Percentiles rank a stretch among this genome's conserved stretches.
Evolutionary conservation across 805 yeast genomes (phyloP).

Genomic region (Kodamaea hsintzibuensis): DNA sequence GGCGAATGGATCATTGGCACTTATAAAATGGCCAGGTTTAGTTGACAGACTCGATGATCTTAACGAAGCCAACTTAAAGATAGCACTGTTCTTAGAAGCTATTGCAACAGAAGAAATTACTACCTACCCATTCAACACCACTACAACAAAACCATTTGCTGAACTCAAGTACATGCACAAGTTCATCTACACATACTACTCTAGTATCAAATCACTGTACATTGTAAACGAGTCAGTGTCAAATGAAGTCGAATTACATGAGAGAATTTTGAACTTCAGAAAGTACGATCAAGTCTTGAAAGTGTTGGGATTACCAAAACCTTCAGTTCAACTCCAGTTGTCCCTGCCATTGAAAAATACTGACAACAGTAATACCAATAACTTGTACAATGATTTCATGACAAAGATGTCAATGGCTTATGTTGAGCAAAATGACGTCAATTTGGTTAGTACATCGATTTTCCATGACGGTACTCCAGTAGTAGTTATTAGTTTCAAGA

Average conservation of each 20-base stretch:
- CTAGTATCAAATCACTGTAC: constrained; percentile 30
- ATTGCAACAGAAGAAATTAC: constrained; percentile 20
- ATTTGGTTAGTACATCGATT: constrained; percentile 61
- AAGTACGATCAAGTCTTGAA: constrained; percentile 49
- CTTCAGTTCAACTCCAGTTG: constrained; percentile 55
- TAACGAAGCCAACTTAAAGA: constrained; percentile 25
- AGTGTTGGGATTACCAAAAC: constrained; percentile 59
- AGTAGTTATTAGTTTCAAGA: constrained; percentile 50
- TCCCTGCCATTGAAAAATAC: constrained; percentile 48
- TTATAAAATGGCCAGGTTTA: constrained; percentile 65
- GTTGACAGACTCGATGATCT: constrained; percentile 41
- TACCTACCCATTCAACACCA: constrained; percentile 12
- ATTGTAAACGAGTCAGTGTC: constrained; percentile 24
- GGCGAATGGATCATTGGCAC: constrained; percentile 75
- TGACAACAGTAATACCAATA: constrained; percentile 46
- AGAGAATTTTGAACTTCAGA: constrained; percentile 29
- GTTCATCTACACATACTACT: constrained; percentile 37
- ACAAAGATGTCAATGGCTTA: constrained; percentile 60
- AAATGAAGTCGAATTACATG: constrained; percentile 17
- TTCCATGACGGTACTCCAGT: constrained; percentile 74
- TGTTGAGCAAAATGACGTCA: constrained; percentile 42
- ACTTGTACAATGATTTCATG: constrained; percentile 71
- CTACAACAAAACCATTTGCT: constrained; percentile 31
- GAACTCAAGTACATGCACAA: constrained; percentile 43
- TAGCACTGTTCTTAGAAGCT: constrained; percentile 28